A percentile compares a stretch with the other conserved stretches of the same genome.
phyloP scores from a whole-genome alignment of 176 grass and related monocot genomes.

The Oryza officinalis region DNA sequence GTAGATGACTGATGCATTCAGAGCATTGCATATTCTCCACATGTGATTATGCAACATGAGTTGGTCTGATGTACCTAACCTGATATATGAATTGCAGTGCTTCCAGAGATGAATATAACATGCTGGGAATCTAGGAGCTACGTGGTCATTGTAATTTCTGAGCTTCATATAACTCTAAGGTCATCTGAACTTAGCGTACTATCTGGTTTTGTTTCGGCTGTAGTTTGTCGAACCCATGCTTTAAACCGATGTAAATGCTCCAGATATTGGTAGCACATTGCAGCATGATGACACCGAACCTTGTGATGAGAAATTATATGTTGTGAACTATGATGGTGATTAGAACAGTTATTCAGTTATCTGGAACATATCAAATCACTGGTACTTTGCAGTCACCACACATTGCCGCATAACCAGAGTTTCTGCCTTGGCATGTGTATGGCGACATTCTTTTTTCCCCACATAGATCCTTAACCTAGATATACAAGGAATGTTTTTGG shows the following conservation, averaged over 20 bases:
- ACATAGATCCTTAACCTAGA: background rate
- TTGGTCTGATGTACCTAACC: conserved; percentile 9
- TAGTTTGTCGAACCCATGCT: background rate
- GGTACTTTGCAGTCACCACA: background rate
- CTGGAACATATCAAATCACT: background rate
- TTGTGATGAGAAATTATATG: background rate
- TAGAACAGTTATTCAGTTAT: background rate
- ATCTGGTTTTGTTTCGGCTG: conserved; percentile 28
- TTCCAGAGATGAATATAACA: background rate
- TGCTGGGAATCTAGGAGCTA: conserved; percentile 4
- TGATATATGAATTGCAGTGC: conserved; percentile 34
- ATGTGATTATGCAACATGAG: background rate
- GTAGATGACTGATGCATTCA: background rate
- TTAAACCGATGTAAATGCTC: background rate
- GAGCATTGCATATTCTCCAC: background rate
- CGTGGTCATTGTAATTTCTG: background rate
- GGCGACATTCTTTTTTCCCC: background rate
- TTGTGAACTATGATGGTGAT: background rate
- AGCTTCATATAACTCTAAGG: background rate
- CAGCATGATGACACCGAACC: background rate
- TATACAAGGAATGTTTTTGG: conserved; percentile 28
- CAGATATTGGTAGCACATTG: conserved; percentile 13
- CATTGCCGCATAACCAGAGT: background rate
- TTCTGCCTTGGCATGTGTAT: background rate
- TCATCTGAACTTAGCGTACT: background rate